Base-by-base conservation (phyloP, 208 protist species). In the Wallacemonas rigidus region DNA sequence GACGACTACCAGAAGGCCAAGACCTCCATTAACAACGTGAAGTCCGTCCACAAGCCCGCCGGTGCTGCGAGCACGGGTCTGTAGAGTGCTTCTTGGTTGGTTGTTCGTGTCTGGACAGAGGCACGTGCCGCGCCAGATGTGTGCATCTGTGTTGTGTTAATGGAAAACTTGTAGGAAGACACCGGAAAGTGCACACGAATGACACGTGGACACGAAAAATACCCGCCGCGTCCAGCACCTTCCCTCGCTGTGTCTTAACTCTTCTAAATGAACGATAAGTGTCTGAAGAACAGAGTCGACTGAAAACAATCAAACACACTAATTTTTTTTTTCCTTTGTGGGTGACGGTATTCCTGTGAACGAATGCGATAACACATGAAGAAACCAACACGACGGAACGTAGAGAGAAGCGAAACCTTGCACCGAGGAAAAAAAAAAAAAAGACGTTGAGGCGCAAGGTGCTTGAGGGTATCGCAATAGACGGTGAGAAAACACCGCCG, bases 1-100 rank as follows among this genome's bases (percentile, higher is more conserved):
- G 92, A 97, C 72, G 92, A 97, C 82, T 97, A 95, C 83, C 81
- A 81, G 67, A 94, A 94, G 81, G 50, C 65, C 6, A 86, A 86
- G 76, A 74, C 75, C 9, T 61, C 81, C 58, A 83, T 86, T 53
- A 67, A 80, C 60, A 95, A 80, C 74, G 17, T 35, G 41, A 97
- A 95, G 87, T 80, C 93, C 71, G 87, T 83, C 43, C 70, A 77
- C 55, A 97, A 95, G 79, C 90, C 92, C 50, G 87, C 80, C 17
- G 92, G 92, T 75, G 90, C 92, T 5, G 90, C 90, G 45, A 94
- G 89, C 81, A 97, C 92, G 51, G 92, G 92, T 67, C 79, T 97
- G 85, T 97, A 94, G 75, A 51, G 14, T 57, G 60, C 3, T 48
- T 7, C 14, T n/a, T 41, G 12, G 12, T 50, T 6, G 45, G 12